Percentiles rank a stretch among this genome's conserved stretches.
These are phyloP conservation scores for Pseudogymnoascus sp. DNA, from an alignment of 2,329 filamentous ascomycete genomes.

Conservation along the genomic window DNA sequence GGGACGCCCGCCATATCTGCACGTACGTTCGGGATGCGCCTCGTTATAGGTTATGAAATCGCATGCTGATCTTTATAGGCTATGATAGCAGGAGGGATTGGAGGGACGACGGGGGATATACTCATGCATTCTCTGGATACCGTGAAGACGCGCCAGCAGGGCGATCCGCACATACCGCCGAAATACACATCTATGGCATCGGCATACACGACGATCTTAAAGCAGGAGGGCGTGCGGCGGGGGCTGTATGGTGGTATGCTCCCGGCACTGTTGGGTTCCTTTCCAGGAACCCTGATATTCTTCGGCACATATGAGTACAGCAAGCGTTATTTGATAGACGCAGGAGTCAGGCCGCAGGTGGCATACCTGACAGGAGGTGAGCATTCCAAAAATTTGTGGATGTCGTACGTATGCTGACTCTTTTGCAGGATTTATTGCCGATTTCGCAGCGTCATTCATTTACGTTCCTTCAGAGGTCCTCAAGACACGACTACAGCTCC, in stretches of 20 bases:
- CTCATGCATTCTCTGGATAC: constrained; percentile 99
- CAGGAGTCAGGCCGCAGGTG: constrained; percentile 71
- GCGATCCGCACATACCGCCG: constrained; percentile 85
- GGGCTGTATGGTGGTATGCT: constrained; percentile 92
- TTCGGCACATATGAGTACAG: constrained; percentile 96
- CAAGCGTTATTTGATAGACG: constrained; percentile 82
- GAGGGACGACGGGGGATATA: constrained; percentile 90
- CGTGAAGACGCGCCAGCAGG: constrained; percentile 96
- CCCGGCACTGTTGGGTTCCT: constrained; percentile 84
- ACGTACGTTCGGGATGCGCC: constrained; percentile 42
- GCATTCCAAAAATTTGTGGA: constrained; percentile 18
- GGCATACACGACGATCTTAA: constrained; percentile 86
- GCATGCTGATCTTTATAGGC: constrained; percentile 46
- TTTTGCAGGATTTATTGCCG: constrained; percentile 72
- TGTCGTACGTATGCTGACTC: constrained; percentile 11
- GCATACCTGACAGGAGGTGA: constrained; percentile 80
- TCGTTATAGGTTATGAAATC: constrained; percentile 10
- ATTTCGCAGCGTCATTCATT: constrained; percentile 82
- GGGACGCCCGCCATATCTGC: constrained; percentile 54
- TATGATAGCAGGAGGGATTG: constrained; percentile 91
- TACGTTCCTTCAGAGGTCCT: constrained; percentile 97
- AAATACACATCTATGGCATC: constrained; percentile 87
- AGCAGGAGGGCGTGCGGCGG: constrained; percentile 79
- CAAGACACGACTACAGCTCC: constrained; percentile 92
- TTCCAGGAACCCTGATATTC: constrained; percentile 88